Evolutionary conservation across 225 moss, liverwort and hornwort genomes (phyloP).

Genomic region (Asterella californica): DNA sequence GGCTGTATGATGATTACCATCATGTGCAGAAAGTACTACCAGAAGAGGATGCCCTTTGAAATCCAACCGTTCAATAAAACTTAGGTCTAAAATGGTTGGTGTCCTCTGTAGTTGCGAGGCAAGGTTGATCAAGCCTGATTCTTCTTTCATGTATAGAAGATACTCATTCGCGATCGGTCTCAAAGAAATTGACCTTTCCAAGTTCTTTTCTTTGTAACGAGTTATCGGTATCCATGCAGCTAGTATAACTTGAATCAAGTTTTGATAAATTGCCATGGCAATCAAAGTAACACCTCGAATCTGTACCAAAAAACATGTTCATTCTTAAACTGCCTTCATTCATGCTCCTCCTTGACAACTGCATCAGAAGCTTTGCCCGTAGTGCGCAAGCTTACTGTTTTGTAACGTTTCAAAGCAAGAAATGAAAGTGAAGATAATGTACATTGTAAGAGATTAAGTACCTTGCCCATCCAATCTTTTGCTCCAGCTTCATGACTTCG

Average conservation of each 20-base stretch:
- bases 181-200: conserved; percentile 17
- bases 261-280: conserved; percentile 34
- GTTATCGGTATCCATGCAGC: conserved; percentile 31
- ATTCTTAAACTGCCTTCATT: not conserved
- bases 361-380: not conserved
- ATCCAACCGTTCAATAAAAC: conserved; percentile 36
- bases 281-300: conserved; percentile 39
- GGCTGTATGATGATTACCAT: conserved; percentile 28
- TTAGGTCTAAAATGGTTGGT: conserved; percentile 32
- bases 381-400: not conserved
- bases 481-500: conserved; percentile 18
- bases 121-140: conserved; percentile 14
- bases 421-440: not conserved
- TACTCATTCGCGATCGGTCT: conserved; percentile 34
- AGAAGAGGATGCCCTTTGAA: conserved; percentile 47
- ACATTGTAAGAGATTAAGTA: conserved; percentile 1
- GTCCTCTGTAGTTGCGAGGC: conserved; percentile 28
- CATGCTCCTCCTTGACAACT: not conserved
- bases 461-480: conserved; percentile 39
- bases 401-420: not conserved
- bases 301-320: conserved; percentile 17
- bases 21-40: conserved; percentile 38
- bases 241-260: conserved; percentile 40
- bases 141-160: conserved; percentile 22
- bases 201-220: conserved; percentile 15